A percentile compares a stretch with the other conserved stretches of the same genome.
Conservation (phyloP, 345 rosid genomes). For the Capsella bursapastoris region DNA sequence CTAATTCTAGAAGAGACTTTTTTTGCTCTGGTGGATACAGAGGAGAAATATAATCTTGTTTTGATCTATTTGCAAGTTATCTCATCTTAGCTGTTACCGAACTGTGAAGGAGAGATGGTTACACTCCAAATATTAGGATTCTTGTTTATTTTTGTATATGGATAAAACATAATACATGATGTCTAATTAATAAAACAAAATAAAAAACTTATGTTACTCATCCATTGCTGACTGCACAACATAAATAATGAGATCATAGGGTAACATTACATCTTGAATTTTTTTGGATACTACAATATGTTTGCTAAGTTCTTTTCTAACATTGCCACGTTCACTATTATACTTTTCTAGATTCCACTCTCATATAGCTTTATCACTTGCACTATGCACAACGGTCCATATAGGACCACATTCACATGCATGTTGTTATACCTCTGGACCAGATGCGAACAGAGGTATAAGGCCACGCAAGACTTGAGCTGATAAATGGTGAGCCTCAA, state of each 20-base stretch:
- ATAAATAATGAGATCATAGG: neutral
- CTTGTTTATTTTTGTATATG: too few relatives aligned
- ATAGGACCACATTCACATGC: neutral
- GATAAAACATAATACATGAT: neutral
- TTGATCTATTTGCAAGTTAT: neutral
- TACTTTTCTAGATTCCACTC: conserved; percentile 1
- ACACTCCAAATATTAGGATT: too few relatives aligned
- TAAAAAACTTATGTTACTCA: too few relatives aligned
- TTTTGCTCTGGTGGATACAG: conserved; percentile 92
- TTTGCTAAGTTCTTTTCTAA: neutral
- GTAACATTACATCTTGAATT: neutral
- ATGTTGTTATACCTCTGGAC: conserved; percentile 70
- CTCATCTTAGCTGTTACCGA: too few relatives aligned
- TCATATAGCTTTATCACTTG: conserved; percentile 4
- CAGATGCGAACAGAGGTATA: conserved; percentile 81
- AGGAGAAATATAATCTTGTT: conserved; percentile 60
- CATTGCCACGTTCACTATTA: conserved; percentile 9
- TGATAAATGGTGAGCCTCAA: conserved; percentile 83
- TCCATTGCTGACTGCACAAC: neutral
- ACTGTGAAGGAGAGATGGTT: too few relatives aligned
- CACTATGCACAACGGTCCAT: conserved; percentile 15
- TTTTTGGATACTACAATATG: neutral
- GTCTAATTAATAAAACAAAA: neutral
- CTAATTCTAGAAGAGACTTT: conserved; percentile 80
- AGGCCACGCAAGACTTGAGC: conserved; percentile 93